Evolutionary conservation across 345 rosid species (phyloP).

Genomic region (Camelina sativa): DNA sequence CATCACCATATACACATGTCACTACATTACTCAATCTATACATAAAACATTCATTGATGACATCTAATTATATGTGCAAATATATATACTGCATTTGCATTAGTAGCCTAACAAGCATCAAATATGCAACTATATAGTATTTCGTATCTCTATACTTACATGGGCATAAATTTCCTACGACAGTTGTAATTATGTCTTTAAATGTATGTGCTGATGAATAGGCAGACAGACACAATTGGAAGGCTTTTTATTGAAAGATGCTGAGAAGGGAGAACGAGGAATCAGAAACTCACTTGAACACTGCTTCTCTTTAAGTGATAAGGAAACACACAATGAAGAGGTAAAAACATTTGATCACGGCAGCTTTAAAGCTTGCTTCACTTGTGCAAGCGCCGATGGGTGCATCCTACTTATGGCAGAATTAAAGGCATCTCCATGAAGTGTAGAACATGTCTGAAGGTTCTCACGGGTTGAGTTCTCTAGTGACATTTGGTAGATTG

Average conservation of each 20-base stretch:
- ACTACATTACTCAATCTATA: background rate
- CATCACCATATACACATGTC: conserved; percentile 11
- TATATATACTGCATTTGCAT: background rate
- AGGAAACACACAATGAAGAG: conserved; percentile 25
- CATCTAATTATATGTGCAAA: background rate
- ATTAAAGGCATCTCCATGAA: conserved; percentile 91
- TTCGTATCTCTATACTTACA: background rate
- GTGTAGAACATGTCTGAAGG: conserved; percentile 77
- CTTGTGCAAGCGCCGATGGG: conserved; percentile 78
- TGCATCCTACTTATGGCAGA: conserved; percentile 78
- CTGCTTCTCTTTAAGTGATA: conserved; percentile 21
- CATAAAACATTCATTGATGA: background rate
- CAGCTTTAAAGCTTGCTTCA: conserved; percentile 93
- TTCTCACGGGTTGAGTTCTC: conserved; percentile 84
- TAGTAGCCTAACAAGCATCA: background rate
- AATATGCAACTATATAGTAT: background rate
- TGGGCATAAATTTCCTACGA: background rate
- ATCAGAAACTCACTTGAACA: conserved; percentile 40
- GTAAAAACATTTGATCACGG: conserved; percentile 38
- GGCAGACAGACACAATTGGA: background rate
- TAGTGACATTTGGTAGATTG: conserved; percentile 74
- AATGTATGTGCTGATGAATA: conserved; percentile 4
- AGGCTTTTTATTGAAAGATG: background rate
- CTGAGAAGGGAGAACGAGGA: background rate
- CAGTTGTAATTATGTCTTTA: background rate